These are phyloP conservation scores for Acer yangbiense DNA, from an alignment of 345 rosid species.

Conservation along the genomic window DNA sequence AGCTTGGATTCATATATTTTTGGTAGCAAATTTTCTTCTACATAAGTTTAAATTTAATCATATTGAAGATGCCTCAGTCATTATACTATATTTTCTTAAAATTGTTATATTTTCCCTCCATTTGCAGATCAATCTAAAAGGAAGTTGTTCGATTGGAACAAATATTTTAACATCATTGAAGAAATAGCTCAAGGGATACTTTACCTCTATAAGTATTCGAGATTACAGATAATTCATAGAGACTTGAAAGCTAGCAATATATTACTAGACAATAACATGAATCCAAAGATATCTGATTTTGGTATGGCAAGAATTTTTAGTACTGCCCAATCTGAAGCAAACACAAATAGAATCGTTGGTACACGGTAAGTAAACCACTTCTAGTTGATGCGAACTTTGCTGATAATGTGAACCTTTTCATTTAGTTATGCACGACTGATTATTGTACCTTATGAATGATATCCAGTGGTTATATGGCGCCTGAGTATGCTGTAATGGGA, in stretches of 20 bases:
- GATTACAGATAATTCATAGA: not conserved
- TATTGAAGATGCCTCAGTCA: not conserved
- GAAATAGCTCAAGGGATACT: constrained; percentile 12
- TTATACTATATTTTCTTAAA: not conserved
- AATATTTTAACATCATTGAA: not conserved
- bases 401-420: too few relatives aligned
- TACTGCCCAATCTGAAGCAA: not conserved
- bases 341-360: constrained; percentile 1
- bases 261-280: constrained; percentile 17
- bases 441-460: too few relatives aligned
- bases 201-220: not conserved
- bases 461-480: constrained; percentile 22
- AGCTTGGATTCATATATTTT: constrained; percentile 21
- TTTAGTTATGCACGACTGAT: too few relatives aligned
- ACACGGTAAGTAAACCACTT: constrained; percentile 11
- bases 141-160: not conserved
- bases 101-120: not conserved
- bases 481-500: constrained; percentile 24
- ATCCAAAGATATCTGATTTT: constrained; percentile 27
- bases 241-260: constrained; percentile 27
- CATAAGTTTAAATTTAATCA: too few relatives aligned
- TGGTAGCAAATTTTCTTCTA: not conserved
- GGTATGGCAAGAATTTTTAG: constrained; percentile 28
- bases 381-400: not conserved
- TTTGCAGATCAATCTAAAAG: not conserved